Percentiles rank a stretch among this genome's conserved stretches.
Conservation (phyloP, 1,139 yeast species). For the Kodamaea arcana region DNA sequence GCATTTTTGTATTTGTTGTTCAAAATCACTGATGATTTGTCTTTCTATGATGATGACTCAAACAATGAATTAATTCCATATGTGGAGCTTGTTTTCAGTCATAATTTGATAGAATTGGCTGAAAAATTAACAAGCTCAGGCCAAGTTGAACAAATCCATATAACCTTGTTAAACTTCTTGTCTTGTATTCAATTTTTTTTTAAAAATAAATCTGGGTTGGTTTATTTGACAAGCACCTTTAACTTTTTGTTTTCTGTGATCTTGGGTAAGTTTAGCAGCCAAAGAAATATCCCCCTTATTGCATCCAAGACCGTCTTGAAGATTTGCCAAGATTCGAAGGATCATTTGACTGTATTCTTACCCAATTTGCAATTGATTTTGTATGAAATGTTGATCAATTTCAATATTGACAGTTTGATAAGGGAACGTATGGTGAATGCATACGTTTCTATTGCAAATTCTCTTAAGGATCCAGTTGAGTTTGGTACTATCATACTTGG, state of each 20-base stretch:
- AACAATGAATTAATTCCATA: slow-evolving; percentile 22
- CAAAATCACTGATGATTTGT: slow-evolving; percentile 49
- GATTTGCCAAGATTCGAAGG: slow-evolving; percentile 59
- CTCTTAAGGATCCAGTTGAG: slow-evolving; percentile 40
- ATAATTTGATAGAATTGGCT: slow-evolving; percentile 22
- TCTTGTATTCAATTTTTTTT: slow-evolving; percentile 56
- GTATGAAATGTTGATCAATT: slow-evolving; percentile 47
- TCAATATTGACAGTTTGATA: slow-evolving; percentile 44
- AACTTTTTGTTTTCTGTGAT: slow-evolving; percentile 40
- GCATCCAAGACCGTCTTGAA: slow-evolving; percentile 58
- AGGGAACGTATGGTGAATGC: slow-evolving; percentile 61
- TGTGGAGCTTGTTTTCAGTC: slow-evolving; percentile 23
- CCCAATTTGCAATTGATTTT: slow-evolving; percentile 52
- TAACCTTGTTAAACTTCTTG: slow-evolving; percentile 48
- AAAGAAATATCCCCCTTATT: slow-evolving; percentile 27
- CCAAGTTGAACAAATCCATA: slow-evolving; percentile 8
- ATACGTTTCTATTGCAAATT: slow-evolving; percentile 57
- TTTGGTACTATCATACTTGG: slow-evolving; percentile 21
- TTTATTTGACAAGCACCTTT: slow-evolving; percentile 45
- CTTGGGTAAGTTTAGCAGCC: slow-evolving; percentile 14
- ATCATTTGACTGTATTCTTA: slow-evolving; percentile 41
- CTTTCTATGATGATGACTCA: slow-evolving; percentile 38
- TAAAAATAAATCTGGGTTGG: slow-evolving; percentile 31
- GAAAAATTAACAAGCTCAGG: slow-evolving; percentile 7
- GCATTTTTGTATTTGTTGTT: slow-evolving; percentile 63